Evolutionary conservation across 192 early-diverging fungal species (phyloP).

Genomic region (Linnemannia exigua): DNA sequence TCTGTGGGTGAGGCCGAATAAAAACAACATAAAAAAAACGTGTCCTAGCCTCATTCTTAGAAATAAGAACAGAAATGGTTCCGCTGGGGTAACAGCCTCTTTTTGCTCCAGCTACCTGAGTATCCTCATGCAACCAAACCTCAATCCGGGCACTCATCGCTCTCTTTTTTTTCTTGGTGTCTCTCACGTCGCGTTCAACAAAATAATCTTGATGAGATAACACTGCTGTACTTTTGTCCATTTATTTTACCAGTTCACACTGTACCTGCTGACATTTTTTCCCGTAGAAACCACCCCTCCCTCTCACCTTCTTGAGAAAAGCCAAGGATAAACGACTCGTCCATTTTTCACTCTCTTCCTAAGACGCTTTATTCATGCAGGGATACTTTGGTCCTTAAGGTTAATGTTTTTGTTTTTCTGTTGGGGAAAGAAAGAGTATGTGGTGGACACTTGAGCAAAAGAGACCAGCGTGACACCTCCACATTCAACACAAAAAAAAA

Average conservation of each 20-base stretch:
- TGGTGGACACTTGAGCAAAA: too few relatives aligned
- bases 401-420: background rate
- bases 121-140: background rate
- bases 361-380: background rate
- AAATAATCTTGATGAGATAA: conserved; percentile 1
- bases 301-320: background rate
- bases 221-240: too few relatives aligned
- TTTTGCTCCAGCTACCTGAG: too few relatives aligned
- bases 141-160: background rate
- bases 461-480: too few relatives aligned
- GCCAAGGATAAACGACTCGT: background rate
- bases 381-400: background rate
- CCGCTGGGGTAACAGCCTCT: too few relatives aligned
- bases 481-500: too few relatives aligned
- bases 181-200: background rate
- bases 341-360: background rate
- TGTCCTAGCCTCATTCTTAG: too few relatives aligned
- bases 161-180: background rate
- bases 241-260: too few relatives aligned
- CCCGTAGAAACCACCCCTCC: background rate
- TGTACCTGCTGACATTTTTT: background rate
- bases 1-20: too few relatives aligned
- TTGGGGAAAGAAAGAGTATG: background rate
- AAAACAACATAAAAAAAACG: too few relatives aligned
- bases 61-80: too few relatives aligned